phyloP scores from a whole-genome alignment of 2,329 filamentous ascomycete genomes.

The Apiospora hydei region DNA sequence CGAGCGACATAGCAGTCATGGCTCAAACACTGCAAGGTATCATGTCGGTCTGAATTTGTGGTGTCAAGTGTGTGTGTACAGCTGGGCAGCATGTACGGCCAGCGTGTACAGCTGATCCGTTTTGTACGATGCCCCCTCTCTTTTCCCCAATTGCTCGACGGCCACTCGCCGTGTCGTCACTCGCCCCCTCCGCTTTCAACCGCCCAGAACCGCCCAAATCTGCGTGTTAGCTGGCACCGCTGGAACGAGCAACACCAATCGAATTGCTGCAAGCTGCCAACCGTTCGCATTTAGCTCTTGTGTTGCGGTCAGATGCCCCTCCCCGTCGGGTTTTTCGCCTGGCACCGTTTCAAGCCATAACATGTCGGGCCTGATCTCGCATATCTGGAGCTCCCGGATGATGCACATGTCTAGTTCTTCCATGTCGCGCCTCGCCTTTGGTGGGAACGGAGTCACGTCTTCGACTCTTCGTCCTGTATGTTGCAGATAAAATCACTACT shows the following conservation, averaged over 20 bases:
- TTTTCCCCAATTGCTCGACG: constrained; percentile 5
- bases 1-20: background rate
- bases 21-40: background rate
- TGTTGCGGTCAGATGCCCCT: constrained; percentile 16
- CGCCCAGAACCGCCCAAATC: background rate
- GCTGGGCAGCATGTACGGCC: background rate
- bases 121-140: background rate
- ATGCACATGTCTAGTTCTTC: background rate
- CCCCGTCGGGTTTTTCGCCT: constrained; percentile 4
- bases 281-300: constrained; percentile 1
- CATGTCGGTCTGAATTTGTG: constrained; percentile 8
- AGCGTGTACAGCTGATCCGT: constrained; percentile 9
- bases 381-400: background rate
- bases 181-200: background rate
- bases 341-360: constrained; percentile 3
- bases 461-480: background rate
- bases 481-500: background rate
- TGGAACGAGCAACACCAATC: constrained; percentile 2
- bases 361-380: background rate
- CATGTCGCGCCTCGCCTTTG: background rate
- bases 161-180: constrained; percentile 12
- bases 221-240: background rate
- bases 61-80: background rate
- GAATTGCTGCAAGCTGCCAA: background rate
- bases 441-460: background rate